Base-by-base conservation (phyloP, 2,329 filamentous ascomycete species). In the Colletotrichum sp. region DNA sequence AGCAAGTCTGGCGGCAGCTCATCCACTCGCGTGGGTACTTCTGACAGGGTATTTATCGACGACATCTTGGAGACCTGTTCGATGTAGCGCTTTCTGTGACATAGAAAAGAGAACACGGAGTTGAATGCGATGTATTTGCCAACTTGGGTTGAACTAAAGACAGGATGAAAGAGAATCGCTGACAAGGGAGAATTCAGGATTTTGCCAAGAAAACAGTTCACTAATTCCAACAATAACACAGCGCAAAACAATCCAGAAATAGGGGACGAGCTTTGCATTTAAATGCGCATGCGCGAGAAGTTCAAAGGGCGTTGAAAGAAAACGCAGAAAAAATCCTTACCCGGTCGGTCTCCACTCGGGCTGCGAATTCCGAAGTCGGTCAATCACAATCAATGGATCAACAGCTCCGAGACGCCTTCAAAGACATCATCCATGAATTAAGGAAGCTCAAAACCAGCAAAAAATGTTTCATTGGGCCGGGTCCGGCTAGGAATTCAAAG, bases 301-400 rank as follows among this genome's bases (percentile, higher is more conserved):
- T 39, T 44, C 15, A 34, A 34, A 16, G 32, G 16, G 25, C 0
- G 25, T 59, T 39, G 32, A 27, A 22, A 64, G 59, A 64, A 25
- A 5, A 69, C 22, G 19, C n/a, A 19, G 6, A 36, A 15, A 19
- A 68, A 52, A 65, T 61, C 39, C 48, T 65, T 71, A 27, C 52
- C 64, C 28, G 65, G 19, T 25, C 27, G 44, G 68, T 74, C 39
- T 27, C 74, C 70, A 75, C 64, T 48, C 70, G 63, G 59, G 7
- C 25, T 8, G 3, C 16, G 12, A 19, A 59, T 73, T 74, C 74
- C 74, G 74, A 74, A 52, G 65, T 76, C 74, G 74, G 74, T 48
- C 44, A 30, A 27, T 59, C 22, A 39, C 27, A 34, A 48, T 32
- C 25, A 36, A 59, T 69, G 16, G 57, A 67, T 32, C 69, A 22